These are phyloP conservation scores for Blastobotrys elegans DNA, from an alignment of 1,139 yeast genomes.

Conservation along the genomic window DNA sequence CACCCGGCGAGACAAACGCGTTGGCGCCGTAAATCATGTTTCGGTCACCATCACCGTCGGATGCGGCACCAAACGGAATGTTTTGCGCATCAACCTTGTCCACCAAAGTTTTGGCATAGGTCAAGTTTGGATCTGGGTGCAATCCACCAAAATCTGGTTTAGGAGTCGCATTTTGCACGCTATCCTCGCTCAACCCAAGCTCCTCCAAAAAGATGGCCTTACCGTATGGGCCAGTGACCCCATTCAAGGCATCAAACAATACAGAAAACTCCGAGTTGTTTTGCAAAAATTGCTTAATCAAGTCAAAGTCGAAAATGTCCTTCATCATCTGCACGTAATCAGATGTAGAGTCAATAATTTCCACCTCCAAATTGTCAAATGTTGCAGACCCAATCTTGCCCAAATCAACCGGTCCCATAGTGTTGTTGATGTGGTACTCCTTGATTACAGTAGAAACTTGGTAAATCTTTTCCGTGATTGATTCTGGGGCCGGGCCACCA, in stretches of 20 bases:
- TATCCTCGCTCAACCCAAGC: constrained; percentile 64
- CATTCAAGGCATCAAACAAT: constrained; percentile 86
- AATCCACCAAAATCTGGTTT: constrained; percentile 92
- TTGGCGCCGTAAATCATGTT: constrained; percentile 97
- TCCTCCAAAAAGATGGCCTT: constrained; percentile 76
- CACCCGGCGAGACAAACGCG: constrained; percentile 97
- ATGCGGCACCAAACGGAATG: constrained; percentile 95
- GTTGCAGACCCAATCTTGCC: constrained; percentile 49
- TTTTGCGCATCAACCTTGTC: constrained; percentile 72
- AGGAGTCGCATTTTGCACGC: constrained; percentile 76
- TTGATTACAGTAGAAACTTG: constrained; percentile 59
- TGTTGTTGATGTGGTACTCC: constrained; percentile 51
- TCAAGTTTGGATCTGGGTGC: constrained; percentile 97
- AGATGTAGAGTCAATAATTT: constrained; percentile 74
- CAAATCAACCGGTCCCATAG: constrained; percentile 60
- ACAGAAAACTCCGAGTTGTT: constrained; percentile 58
- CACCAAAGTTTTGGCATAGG: constrained; percentile 87
- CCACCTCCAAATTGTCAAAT: constrained; percentile 54
- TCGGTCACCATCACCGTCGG: constrained; percentile 98
- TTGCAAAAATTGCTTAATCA: constrained; percentile 67
- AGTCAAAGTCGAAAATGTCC: constrained; percentile 79
- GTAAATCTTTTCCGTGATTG: constrained; percentile 82
- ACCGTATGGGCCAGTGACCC: constrained; percentile 98
- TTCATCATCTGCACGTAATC: constrained; percentile 78
- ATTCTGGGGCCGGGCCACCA: constrained; percentile 99